Conservation (phyloP, 78 protist genomes). For the Cavenderia fasciculata region DNA sequence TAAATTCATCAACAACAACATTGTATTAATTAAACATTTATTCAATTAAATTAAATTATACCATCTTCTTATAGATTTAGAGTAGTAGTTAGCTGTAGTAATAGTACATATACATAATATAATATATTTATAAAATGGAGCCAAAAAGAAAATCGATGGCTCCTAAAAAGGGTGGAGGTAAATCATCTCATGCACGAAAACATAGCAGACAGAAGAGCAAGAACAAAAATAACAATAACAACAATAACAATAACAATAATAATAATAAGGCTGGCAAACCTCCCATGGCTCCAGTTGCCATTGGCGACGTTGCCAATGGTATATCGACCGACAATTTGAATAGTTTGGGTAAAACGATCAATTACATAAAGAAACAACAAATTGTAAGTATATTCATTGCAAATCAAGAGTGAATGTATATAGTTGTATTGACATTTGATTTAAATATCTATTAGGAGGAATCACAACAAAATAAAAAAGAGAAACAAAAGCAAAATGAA, state of each 20-base stretch:
- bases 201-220: conserved; percentile 9
- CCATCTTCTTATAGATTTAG: too few species aligned
- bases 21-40: too few species aligned
- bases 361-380: conserved; percentile 1
- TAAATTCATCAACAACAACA: not conserved
- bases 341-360: not conserved
- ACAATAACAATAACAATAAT: not conserved
- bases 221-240: not conserved
- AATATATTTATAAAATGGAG: not conserved
- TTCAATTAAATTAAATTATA: too few species aligned
- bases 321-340: not conserved
- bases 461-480: conserved; percentile 39
- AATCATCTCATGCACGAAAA: not conserved
- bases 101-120: not conserved
- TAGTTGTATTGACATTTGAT: too few species aligned
- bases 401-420: not conserved
- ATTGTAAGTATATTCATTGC: not conserved
- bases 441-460: not conserved
- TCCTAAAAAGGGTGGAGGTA: not conserved
- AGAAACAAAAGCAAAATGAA: conserved; percentile 41
- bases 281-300: not conserved
- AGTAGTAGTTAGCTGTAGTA: not conserved
- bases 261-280: not conserved
- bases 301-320: too few species aligned
- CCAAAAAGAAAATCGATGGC: conserved; percentile 11